phyloP scores from a whole-genome alignment of 345 rosid species.

The Gossypium longicalyx region DNA sequence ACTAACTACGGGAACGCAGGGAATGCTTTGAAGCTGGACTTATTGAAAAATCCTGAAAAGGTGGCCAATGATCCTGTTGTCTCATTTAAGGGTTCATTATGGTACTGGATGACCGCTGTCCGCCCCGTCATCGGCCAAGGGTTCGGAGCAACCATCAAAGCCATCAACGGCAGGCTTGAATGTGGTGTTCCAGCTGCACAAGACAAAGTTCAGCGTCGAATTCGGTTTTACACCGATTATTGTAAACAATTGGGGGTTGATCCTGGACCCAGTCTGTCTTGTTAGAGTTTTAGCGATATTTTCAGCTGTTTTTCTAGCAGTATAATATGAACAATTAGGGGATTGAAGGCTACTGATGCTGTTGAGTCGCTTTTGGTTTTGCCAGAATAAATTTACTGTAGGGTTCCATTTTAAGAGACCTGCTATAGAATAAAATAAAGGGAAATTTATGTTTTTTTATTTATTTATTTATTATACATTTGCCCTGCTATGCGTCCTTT shows the following conservation, averaged over 20 bases:
- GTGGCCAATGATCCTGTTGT: conserved; percentile 36
- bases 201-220: conserved; percentile 31
- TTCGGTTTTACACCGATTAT: conserved; percentile 32
- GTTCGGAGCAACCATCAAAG: conserved; percentile 47
- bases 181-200: conserved; percentile 34
- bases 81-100: conserved; percentile 42
- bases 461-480: too few relatives aligned
- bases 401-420: neutral
- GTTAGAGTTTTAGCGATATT: conserved; percentile 10
- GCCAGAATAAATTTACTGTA: neutral
- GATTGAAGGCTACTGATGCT: neutral
- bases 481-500: too few relatives aligned
- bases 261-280: conserved; percentile 36
- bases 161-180: conserved; percentile 41
- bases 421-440: neutral
- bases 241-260: conserved; percentile 43
- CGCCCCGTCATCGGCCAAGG: conserved; percentile 36
- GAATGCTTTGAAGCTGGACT: neutral
- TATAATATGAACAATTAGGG: neutral
- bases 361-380: neutral
- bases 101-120: conserved; percentile 45
- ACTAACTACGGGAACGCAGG: conserved; percentile 48
- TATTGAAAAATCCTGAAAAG: conserved; percentile 33
- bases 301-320: neutral
- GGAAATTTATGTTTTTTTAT: neutral